phyloP scores from a whole-genome alignment of 345 rosid species.

The Cardamine resedifolia region DNA sequence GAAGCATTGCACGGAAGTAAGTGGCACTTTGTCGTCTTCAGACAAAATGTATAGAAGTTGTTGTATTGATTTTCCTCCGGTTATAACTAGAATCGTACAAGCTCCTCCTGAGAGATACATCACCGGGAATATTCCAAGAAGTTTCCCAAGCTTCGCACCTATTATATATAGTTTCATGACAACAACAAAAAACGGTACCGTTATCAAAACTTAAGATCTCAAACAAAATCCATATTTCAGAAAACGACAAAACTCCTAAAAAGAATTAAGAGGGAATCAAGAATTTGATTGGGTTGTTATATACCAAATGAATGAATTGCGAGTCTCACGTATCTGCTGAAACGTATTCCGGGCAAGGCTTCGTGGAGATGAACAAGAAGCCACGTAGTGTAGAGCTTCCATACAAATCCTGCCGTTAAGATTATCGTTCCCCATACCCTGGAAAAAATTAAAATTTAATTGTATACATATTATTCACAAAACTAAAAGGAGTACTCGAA shows the following conservation, averaged over 20 bases:
- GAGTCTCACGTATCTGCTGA: conserved; percentile 72
- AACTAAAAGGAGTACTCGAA: background rate
- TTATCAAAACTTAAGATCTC: background rate
- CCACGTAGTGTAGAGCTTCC: conserved; percentile 82
- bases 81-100: conserved; percentile 49
- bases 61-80: conserved; percentile 49
- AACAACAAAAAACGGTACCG: background rate
- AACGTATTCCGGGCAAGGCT: conserved; percentile 54
- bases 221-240: background rate
- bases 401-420: conserved; percentile 56
- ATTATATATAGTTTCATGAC: too few relatives aligned
- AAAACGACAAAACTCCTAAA: background rate
- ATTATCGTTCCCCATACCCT: conserved; percentile 77
- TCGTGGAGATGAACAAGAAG: conserved; percentile 84
- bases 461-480: background rate
- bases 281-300: background rate
- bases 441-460: conserved; percentile 1
- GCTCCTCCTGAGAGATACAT: conserved; percentile 73
- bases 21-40: conserved; percentile 35
- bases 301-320: conserved; percentile 62
- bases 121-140: conserved; percentile 55
- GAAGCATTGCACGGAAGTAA: conserved; percentile 56
- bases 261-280: background rate
- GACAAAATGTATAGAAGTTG: conserved; percentile 31
- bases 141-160: conserved; percentile 54